Base-by-base conservation (phyloP, 23 red algal species). In the Chondrus crispus region DNA sequence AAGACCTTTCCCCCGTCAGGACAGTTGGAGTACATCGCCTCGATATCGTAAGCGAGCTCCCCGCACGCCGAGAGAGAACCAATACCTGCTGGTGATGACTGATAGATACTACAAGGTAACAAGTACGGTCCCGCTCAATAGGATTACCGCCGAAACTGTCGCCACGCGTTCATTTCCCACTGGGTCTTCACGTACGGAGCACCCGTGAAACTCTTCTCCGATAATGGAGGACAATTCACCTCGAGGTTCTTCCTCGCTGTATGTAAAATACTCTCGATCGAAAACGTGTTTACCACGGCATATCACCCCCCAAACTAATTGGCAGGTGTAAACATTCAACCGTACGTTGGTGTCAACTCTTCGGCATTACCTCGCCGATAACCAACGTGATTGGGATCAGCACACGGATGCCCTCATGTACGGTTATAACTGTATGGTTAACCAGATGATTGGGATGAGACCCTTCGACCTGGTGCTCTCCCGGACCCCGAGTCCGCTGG, bases 241-340 rank as follows among this genome's bases (percentile, higher is more conserved):
- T 46, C 2, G 1, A 12, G 32, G 7, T 47, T 54, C 12, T 80
- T 80, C 33, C 36, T 50, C 16, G 7, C 46, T 48, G 46, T 80
- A 16, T 47, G 74, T 48, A 39, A 16, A 37, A 41, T 85, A 43
- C 35, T 82, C 28, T 46, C 48, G 7, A 85, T 85, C 2, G 63
- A 60, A 42, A 40, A 85, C 81, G 13, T 70, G 26, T 46, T 49
- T 40, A 64, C 81, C 13, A 85, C 44, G 12, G 45, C 81, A 28
- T 50, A 85, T 18, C 81, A 70, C 44, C 81, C 81, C 71, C 22
- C 55, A 70, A 68, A 57, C 81, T 5, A 60, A 85, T 16, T 11
- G 81, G 2, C 81, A 72, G 29, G 81, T 68, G 2, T 30, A 85
- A 85, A 4, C 48, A 2, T 85, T 46, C 81, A 85, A 85, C 32